Percentiles rank a stretch among this genome's conserved stretches.
These are phyloP conservation scores for Cinnamomum micranthum DNA, from an alignment of 164 flowering plant genomes.

Conservation along the genomic window DNA sequence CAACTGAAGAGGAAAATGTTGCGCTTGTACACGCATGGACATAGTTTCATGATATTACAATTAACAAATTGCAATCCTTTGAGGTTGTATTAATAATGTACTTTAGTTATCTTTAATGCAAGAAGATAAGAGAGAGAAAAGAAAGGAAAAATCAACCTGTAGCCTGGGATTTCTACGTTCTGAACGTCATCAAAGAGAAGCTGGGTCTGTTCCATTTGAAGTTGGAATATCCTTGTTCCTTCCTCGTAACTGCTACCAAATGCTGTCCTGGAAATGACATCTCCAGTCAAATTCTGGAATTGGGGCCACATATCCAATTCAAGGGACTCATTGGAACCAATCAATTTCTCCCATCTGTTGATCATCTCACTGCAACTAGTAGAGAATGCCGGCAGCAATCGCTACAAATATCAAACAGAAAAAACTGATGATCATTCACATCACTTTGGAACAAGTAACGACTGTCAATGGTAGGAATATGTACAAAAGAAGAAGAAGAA, in stretches of 20 bases:
- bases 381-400: conserved; percentile 19
- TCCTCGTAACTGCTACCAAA: conserved; percentile 20
- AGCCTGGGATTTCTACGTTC: conserved; percentile 8
- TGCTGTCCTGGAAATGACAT: conserved; percentile 16
- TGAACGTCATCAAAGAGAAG: not conserved
- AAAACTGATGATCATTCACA: not conserved
- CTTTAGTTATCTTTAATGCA: not conserved
- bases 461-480: not conserved
- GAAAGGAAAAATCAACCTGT: not conserved
- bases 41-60: not conserved
- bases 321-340: conserved; percentile 3
- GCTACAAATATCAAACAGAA: conserved; percentile 7
- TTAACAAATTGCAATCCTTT: not conserved
- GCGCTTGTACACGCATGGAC: not conserved
- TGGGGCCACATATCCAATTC: conserved; percentile 22
- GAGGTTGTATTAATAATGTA: not conserved
- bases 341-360: conserved; percentile 18
- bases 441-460: not conserved
- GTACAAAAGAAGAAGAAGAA: too few species aligned
- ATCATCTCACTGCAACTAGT: conserved; percentile 15
- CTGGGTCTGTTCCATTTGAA: conserved; percentile 11
- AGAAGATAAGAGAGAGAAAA: not conserved
- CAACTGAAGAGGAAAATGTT: not conserved
- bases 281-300: conserved; percentile 12
- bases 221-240: conserved; percentile 15